These are phyloP conservation scores for Chrysopogon serrulatus DNA, from an alignment of 176 grass and related monocot species.

Conservation along the genomic window DNA sequence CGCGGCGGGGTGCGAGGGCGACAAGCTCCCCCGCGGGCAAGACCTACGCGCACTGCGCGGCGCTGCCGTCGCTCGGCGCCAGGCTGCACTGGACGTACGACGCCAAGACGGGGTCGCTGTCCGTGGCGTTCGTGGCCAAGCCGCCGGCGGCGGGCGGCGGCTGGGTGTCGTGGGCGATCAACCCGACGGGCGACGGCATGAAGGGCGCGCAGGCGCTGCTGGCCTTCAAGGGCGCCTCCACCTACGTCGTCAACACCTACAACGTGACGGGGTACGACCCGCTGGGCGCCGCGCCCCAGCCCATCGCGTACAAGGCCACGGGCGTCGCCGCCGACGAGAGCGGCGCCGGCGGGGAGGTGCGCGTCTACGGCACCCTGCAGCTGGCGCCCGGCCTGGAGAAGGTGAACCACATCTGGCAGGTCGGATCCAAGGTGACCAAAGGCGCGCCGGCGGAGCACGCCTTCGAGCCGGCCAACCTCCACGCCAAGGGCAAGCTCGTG, in stretches of 20 bases:
- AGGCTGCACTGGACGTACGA: constrained; percentile 66
- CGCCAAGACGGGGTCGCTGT: constrained; percentile 12
- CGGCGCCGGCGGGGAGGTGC: constrained; percentile 31
- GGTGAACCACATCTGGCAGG: constrained; percentile 85
- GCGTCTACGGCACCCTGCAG: constrained; percentile 57
- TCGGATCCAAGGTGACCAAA: constrained; percentile 27
- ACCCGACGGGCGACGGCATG: constrained; percentile 55
- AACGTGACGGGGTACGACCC: constrained; percentile 22
- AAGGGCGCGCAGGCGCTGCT: constrained; percentile 59
- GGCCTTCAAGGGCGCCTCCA: not conserved
- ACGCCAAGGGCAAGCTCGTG: constrained; percentile 18
- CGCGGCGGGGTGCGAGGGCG: not conserved
- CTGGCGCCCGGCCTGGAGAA: constrained; percentile 14
- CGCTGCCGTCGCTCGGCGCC: constrained; percentile 34
- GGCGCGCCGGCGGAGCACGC: constrained; percentile 50
- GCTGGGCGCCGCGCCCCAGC: not conserved
- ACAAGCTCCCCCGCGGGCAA: constrained; percentile 14
- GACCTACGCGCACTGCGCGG: constrained; percentile 41
- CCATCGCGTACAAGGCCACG: constrained; percentile 36
- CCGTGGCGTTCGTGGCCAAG: constrained; percentile 51
- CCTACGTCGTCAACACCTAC: constrained; percentile 46
- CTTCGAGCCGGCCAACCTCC: constrained; percentile 37
- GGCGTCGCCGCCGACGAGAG: constrained; percentile 42
- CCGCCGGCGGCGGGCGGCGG: constrained; percentile 14
- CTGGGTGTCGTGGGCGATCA: constrained; percentile 70